Evolutionary conservation across 2,329 filamentous ascomycete species (phyloP).

Genomic region (Colletotrichum endophyticum): DNA sequence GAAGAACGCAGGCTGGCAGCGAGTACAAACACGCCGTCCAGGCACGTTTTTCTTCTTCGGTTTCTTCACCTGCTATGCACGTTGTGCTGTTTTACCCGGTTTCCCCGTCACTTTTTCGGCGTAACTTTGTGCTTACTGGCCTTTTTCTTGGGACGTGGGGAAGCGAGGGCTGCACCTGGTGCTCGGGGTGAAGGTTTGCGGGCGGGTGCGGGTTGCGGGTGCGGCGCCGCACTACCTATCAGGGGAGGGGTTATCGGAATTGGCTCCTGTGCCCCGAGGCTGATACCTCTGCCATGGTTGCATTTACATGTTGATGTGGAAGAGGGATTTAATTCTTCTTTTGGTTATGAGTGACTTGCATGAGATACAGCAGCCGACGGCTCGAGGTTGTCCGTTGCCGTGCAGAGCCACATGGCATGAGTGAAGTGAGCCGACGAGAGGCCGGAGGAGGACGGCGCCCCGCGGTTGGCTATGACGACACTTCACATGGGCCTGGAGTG

Average conservation of each 20-base stretch:
- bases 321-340: not conserved
- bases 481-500: conserved; percentile 3
- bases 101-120: not conserved
- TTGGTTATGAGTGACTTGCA: not conserved
- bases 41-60: not conserved
- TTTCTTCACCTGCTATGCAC: not conserved
- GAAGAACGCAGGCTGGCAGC: not conserved
- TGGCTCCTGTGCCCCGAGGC: not conserved
- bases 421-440: not conserved
- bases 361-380: not conserved
- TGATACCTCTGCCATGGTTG: not conserved
- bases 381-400: not conserved
- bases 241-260: not conserved
- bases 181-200: not conserved
- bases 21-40: not conserved
- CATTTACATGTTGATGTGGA: not conserved
- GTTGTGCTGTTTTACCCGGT: not conserved
- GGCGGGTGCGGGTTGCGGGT: not conserved
- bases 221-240: not conserved
- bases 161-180: not conserved
- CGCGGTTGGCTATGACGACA: conserved; percentile 16
- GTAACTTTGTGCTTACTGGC: not conserved
- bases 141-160: not conserved
- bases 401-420: not conserved
- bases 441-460: not conserved